Evolutionary conservation across 768 basidiomycete genomes (phyloP).

Genomic region (Mycena alexandri): DNA sequence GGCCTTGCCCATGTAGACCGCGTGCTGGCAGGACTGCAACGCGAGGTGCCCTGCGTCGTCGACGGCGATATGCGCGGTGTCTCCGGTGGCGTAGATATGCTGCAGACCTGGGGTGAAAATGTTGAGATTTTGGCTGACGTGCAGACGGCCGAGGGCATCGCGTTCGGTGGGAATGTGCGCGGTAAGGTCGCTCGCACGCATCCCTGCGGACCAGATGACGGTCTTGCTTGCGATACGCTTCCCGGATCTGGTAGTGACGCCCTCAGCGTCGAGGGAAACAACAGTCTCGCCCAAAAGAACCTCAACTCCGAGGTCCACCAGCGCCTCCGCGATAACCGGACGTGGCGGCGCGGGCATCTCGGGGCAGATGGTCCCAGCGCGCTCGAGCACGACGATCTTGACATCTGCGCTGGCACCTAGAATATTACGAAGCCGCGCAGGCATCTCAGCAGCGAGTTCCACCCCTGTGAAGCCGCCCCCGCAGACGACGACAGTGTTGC

Average conservation of each 20-base stretch:
- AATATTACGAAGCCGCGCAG: slow-evolving; percentile 33
- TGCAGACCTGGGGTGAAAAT: slow-evolving; percentile 30
- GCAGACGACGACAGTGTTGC: slow-evolving; percentile 41
- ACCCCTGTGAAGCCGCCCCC: slow-evolving; percentile 41
- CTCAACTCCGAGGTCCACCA: slow-evolving; percentile 29
- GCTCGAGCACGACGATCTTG: slow-evolving; percentile 36
- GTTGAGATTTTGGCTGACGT: slow-evolving; percentile 31
- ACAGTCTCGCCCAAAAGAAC: slow-evolving; percentile 29
- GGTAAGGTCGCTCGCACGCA: slow-evolving; percentile 36
- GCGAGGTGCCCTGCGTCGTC: slow-evolving; percentile 36
- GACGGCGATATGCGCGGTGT: slow-evolving; percentile 28
- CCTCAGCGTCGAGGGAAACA: slow-evolving; percentile 31
- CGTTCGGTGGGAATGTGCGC: slow-evolving; percentile 32
- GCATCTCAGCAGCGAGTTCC: slow-evolving; percentile 41
- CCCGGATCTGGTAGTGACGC: slow-evolving; percentile 33
- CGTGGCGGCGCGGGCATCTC: slow-evolving; percentile 28
- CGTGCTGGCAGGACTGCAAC: slow-evolving; percentile 37
- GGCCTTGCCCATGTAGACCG: slow-evolving; percentile 34
- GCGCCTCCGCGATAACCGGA: slow-evolving; percentile 33
- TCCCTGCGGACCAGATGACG: slow-evolving; percentile 37
- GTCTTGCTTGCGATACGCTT: slow-evolving; percentile 36
- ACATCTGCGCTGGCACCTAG: slow-evolving; percentile 34
- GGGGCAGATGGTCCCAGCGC: slow-evolving; percentile 15
- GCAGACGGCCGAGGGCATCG: slow-evolving; percentile 34
- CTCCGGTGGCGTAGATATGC: slow-evolving; percentile 35